Conservation (phyloP, 2,329 filamentous ascomycete genomes). For the Escovopsis sp. region DNA sequence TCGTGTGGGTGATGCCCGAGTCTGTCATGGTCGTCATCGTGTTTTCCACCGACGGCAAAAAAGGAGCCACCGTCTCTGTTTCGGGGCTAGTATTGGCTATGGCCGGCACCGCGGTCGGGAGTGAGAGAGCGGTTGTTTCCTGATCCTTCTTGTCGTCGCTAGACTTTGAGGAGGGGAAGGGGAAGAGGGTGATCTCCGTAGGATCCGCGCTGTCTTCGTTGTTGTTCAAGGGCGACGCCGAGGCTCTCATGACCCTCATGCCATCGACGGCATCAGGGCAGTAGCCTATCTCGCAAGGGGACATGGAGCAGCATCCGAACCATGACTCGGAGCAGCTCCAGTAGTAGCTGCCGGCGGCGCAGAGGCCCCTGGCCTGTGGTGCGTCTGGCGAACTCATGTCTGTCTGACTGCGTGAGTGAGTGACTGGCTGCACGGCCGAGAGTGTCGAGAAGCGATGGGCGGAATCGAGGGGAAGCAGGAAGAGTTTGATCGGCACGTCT, state of each 20-base stretch:
- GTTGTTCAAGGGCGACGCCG: too few relatives aligned
- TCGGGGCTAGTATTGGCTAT: not conserved
- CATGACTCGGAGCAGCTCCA: slow-evolving; percentile 25
- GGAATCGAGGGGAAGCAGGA: too few relatives aligned
- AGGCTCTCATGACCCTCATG: not conserved
- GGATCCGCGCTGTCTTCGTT: not conserved
- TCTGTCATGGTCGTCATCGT: slow-evolving; percentile 15
- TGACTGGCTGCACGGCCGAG: too few relatives aligned
- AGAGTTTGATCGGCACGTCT: too few relatives aligned
- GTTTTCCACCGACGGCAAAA: too few relatives aligned
- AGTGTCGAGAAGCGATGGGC: too few relatives aligned
- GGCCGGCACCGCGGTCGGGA: not conserved
- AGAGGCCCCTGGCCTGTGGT: slow-evolving; percentile 8
- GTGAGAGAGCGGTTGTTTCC: too few relatives aligned
- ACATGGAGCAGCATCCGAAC: slow-evolving; percentile 28
- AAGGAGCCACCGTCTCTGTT: not conserved
- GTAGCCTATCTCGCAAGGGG: slow-evolving; percentile 22
- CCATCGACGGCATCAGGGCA: slow-evolving; percentile 14
- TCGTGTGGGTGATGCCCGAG: slow-evolving; percentile 21
- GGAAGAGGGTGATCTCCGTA: not conserved
- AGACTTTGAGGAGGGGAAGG: not conserved
- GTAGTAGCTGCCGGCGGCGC: slow-evolving; percentile 16
- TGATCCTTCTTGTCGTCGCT: not conserved
- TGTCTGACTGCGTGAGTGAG: too few relatives aligned
- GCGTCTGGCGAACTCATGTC: not conserved